These are phyloP conservation scores for Angomonas desouzai DNA, from an alignment of 208 protist genomes.

Conservation along the genomic window DNA sequence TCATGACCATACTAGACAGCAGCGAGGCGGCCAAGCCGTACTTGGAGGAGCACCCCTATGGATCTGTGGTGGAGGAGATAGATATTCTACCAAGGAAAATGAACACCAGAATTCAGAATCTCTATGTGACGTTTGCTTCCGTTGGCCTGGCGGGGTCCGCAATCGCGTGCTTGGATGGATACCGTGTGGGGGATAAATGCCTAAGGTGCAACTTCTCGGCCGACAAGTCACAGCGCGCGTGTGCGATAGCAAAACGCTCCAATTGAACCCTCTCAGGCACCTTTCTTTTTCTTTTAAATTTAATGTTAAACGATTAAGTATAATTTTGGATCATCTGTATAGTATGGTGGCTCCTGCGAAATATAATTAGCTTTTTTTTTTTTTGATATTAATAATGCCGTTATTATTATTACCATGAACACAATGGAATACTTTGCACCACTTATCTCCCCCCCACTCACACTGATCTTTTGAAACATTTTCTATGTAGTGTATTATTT, in stretches of 20 bases:
- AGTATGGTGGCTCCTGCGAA: neutral
- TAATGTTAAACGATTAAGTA: constrained; percentile 7
- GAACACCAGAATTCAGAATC: constrained; percentile 52
- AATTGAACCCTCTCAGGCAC: neutral
- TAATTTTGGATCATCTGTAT: constrained; percentile 1
- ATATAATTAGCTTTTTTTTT: constrained; percentile 16
- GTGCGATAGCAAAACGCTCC: constrained; percentile 47
- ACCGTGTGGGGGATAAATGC: constrained; percentile 33
- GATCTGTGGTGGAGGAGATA: constrained; percentile 54
- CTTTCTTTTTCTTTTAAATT: constrained; percentile 1
- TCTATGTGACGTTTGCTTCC: constrained; percentile 72
- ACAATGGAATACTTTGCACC: too few relatives aligned
- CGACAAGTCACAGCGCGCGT: constrained; percentile 70
- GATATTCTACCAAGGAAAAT: constrained; percentile 64
- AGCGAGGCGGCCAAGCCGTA: constrained; percentile 1
- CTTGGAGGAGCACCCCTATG: constrained; percentile 16
- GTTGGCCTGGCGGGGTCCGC: constrained; percentile 46
- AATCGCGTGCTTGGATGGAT: constrained; percentile 46
- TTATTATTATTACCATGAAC: too few relatives aligned
- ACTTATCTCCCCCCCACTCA: too few relatives aligned
- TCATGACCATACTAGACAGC: constrained; percentile 50
- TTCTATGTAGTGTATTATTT: too few relatives aligned
- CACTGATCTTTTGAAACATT: too few relatives aligned
- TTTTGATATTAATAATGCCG: constrained; percentile 14
- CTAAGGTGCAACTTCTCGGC: constrained; percentile 85